Conservation (phyloP, 495 filamentous ascomycete genomes). For the Penicillium simplicissimum region DNA sequence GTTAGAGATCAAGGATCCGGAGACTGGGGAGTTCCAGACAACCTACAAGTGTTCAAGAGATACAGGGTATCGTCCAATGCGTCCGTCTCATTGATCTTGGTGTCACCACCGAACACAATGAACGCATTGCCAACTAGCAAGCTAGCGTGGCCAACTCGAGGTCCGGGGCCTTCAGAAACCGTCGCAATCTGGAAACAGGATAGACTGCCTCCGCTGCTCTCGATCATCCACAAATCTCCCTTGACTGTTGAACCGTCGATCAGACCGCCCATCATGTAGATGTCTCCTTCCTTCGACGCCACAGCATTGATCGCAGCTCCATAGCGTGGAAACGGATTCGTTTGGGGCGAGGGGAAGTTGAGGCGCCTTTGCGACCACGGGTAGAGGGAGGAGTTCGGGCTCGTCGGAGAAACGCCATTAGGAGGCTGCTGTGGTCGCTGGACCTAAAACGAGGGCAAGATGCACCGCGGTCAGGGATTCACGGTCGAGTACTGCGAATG, state of each 20-base stretch:
- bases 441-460: conserved; percentile 19
- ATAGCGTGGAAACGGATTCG: conserved; percentile 94
- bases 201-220: conserved; percentile 78
- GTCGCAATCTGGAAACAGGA: conserved; percentile 90
- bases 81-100: conserved; percentile 91
- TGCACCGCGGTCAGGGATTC: neutral
- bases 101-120: conserved; percentile 98
- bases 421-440: conserved; percentile 36
- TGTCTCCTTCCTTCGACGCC: conserved; percentile 92
- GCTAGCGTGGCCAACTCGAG: conserved; percentile 92
- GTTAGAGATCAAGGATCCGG: neutral
- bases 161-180: conserved; percentile 90
- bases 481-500: conserved; percentile 7
- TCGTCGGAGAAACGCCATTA: conserved; percentile 42
- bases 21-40: neutral
- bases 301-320: conserved; percentile 92
- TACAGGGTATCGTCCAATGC: conserved; percentile 93
- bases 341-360: conserved; percentile 78
- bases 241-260: conserved; percentile 93
- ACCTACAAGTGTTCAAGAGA: conserved; percentile 94
- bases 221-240: conserved; percentile 97
- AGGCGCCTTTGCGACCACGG: conserved; percentile 93
- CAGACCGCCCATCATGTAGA: conserved; percentile 97
- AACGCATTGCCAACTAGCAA: conserved; percentile 97
- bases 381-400: conserved; percentile 67